Evolutionary conservation across 2,329 filamentous ascomycete genomes (phyloP), one percentile per base, ranked within the genome.

Genomic region (Echinosphaeria canescens): DNA sequence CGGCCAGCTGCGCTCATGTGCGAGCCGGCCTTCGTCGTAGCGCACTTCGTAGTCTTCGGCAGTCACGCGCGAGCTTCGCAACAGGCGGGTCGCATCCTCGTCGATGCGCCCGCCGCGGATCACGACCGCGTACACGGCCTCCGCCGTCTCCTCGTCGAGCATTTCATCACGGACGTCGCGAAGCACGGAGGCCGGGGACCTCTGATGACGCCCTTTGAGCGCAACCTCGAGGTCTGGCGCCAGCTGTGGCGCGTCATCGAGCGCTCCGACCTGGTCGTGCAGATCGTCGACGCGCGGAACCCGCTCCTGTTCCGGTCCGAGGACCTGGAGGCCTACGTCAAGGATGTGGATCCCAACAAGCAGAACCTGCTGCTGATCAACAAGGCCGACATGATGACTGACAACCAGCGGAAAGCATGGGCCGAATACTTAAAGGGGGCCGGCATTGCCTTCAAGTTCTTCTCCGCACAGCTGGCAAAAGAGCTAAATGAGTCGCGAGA

Each of bases 301-400:
- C 88, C 88, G 3, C 57, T 98, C 12, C 63, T 95, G 38, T 98
- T 95, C 54, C 69, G 90, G 30, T 92, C 78, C 5, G 85, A 90
- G 38, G 88, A 98, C 55, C 52, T 98, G 33, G 88, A 95, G 44
- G 62, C 58, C 36, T 98, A 98, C 38, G 88, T 98, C 40, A 90
- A 92, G 51, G 81, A 90, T 38, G 75, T 95, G 15, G 76, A 91
- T 40, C 51, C 70, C 2, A 73, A 69, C 44, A 95, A 98, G 57
- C 66, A 82, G 45, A 98, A 95, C 46, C 44, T 98, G 42, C 49
- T 98, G 29, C 58, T 98, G 29, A 85, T 98, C 43, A 98, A 98
- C 60, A 98, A 98, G 59, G 84, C 88, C 24, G 88, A 98, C 51
- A 93, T 98, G 88, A 84, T 98, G 79, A 91, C 84, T 2, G 49